phyloP scores from a whole-genome alignment of 2,329 filamentous ascomycete species.

The Arthrinium phaeospermum region DNA sequence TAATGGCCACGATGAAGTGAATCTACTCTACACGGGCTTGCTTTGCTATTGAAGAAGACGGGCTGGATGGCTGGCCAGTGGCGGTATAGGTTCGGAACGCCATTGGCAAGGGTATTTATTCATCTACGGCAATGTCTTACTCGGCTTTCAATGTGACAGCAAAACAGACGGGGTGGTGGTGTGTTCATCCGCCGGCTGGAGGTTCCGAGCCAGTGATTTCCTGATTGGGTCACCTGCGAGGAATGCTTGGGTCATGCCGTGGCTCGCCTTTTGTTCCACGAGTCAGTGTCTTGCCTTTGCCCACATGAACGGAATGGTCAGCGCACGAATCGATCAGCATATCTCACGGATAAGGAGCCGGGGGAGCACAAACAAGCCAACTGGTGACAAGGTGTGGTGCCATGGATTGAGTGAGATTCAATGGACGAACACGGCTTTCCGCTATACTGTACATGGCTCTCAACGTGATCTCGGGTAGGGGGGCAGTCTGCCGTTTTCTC shows the following conservation, averaged over 20 bases:
- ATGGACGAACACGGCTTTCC: not conserved
- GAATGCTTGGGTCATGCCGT: not conserved
- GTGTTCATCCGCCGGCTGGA: slow-evolving; percentile 12
- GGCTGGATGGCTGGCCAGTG: not conserved
- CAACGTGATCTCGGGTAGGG: not conserved
- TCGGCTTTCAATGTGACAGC: not conserved
- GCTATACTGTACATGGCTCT: not conserved
- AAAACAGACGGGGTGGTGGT: not conserved
- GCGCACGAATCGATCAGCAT: not conserved
- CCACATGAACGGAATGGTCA: not conserved
- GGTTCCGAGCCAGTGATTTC: not conserved
- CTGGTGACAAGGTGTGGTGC: not conserved
- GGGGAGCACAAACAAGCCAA: not conserved
- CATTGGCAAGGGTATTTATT: not conserved
- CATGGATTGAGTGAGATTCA: not conserved
- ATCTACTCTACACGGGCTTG: not conserved
- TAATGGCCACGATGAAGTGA: not conserved
- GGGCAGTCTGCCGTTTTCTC: not conserved
- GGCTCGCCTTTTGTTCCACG: not conserved
- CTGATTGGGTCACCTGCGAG: not conserved
- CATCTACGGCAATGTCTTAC: not conserved
- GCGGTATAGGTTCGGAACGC: not conserved
- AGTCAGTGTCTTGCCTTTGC: slow-evolving; percentile 3
- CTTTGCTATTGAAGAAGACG: not conserved
- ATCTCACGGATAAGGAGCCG: not conserved